Evolutionary conservation across 2,329 filamentous ascomycete genomes (phyloP), one percentile per base, ranked within the genome.

Genomic region (Fusarium sp.): DNA sequence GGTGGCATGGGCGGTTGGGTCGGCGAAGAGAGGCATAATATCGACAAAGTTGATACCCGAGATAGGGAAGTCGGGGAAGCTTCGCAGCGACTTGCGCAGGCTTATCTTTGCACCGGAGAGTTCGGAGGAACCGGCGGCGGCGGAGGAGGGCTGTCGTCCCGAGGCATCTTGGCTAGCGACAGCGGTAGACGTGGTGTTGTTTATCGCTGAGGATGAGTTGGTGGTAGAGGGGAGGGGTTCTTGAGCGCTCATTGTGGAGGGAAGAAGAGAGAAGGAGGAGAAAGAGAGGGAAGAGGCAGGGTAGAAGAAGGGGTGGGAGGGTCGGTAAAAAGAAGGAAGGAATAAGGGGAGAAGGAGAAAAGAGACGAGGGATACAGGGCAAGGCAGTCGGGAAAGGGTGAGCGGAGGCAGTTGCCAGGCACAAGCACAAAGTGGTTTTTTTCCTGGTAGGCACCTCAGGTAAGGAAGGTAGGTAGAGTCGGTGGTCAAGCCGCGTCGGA

Each of bases 21-120:
- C 88, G 81, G 93, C 91, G 86, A 99, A 98, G 80, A 98, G 92
- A 69, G 96, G 96, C 83, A 99, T 92, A 84, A 99, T 98, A 82
- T 99, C 96, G 86, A 98, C 94, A 84, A 99, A 99, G 79, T 97
- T 88, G 80, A 99, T 95, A 82, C 96, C 95, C 49, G 93, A 91
- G 74, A 92, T 91, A 66, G 95, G 95, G 85, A 98, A 98, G 87
- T 98, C 94, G 79, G 91, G 90, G 85, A 94, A 97, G 82, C 94
- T 91, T 83, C 93, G 93, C 77, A 98, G 89, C 67, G 92, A 89
- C 76, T 85, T 83, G 80, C 91, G 84, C 87, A 87, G 95, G 88
- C 84, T 92, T 88, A 90, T 84, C 88, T 91, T 89, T 87, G 87
- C 87, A 89, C 88, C 77, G 88, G 88, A 82, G 88, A 90, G 87